Evolutionary conservation across 2,329 filamentous ascomycete species (phyloP), one percentile per base, ranked within the genome.

Genomic region (Hypoxylon sp.): DNA sequence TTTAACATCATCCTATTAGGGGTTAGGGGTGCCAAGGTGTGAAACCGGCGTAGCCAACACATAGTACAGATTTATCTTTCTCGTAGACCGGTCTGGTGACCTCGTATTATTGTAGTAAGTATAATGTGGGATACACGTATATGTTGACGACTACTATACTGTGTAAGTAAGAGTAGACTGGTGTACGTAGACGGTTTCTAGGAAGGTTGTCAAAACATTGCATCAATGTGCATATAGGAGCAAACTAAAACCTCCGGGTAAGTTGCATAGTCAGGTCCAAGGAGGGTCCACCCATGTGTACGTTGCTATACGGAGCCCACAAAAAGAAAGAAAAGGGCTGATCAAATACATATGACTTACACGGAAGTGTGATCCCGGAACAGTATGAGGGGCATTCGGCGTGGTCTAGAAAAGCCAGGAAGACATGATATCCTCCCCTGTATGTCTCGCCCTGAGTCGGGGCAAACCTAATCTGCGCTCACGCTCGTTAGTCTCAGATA

Each of bases 401-500:
- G 37, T 51, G 37, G 24, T 31, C 14, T 44, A 13, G 4, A 26
- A 42, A 13, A 26, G 10, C 5, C 3, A 19, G 39, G 39, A 11
- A 19, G 24, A 35, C 37, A 47, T 48, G 39, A 48, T 44, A 33
- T n/a, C 59, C 52, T 62, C 53, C 24, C 19, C 29, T 13, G 8
- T 8, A 59, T 51, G 57, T 51, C 14, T 64, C 26, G 31, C 37
- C 37, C 60, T 59, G 46, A 14, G 33, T 42, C 17, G 17, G 26
- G 33, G 29, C 44, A 63, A 60, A 24, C 46, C 29, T 22, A 37
- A 47, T 44, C 8, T 47, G 5, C 53, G 29, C 19, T 42, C 35
- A 60, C 17, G 37, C 24, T 48, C 22, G 17, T 2, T 10, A 22
- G 59, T 63, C 48, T 62, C 19, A 66, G 69, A 66, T 69, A 71